These are phyloP conservation scores for Phlyctochytrium bullatum DNA, from an alignment of 192 early-diverging fungal genomes.

Conservation along the genomic window DNA sequence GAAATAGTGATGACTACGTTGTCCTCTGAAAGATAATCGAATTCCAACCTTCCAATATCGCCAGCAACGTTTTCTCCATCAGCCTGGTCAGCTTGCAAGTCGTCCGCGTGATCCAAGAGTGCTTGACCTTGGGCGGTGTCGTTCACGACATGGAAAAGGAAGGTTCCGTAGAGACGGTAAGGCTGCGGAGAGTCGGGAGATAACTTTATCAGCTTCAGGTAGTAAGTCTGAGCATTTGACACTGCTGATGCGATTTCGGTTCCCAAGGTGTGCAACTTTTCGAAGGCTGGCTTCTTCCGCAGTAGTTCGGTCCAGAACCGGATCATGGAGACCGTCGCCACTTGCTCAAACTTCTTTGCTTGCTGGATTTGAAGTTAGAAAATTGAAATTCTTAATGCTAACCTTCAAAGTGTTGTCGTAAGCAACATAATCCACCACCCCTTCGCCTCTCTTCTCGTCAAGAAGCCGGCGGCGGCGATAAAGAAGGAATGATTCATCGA, in stretches of 20 bases:
- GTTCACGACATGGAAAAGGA: constrained; percentile 43
- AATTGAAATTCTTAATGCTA: too few relatives aligned
- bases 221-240: constrained; percentile 36
- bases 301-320: constrained; percentile 50
- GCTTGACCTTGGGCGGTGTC: constrained; percentile 36
- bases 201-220: constrained; percentile 32
- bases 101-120: constrained; percentile 42
- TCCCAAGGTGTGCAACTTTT: constrained; percentile 35
- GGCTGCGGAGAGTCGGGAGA: constrained; percentile 31
- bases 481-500: constrained; percentile 40
- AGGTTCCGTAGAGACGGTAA: constrained; percentile 41
- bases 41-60: constrained; percentile 9
- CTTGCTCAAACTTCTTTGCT: constrained; percentile 29
- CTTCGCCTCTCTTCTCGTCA: constrained; percentile 25
- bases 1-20: constrained; percentile 38
- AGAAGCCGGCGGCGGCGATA: constrained; percentile 31
- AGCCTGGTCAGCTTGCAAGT: constrained; percentile 32
- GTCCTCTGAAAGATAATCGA: constrained; percentile 23
- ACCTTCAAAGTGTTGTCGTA: neutral
- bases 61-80: constrained; percentile 1
- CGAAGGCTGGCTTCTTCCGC: constrained; percentile 28
- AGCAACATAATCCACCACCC: neutral
- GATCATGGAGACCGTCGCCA: constrained; percentile 31
- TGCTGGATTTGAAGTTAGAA: neutral
- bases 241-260: constrained; percentile 32